Percentiles rank a stretch among this genome's conserved stretches.
Conservation (phyloP, 768 basidiomycete species). For the Mycena capillaripes region DNA sequence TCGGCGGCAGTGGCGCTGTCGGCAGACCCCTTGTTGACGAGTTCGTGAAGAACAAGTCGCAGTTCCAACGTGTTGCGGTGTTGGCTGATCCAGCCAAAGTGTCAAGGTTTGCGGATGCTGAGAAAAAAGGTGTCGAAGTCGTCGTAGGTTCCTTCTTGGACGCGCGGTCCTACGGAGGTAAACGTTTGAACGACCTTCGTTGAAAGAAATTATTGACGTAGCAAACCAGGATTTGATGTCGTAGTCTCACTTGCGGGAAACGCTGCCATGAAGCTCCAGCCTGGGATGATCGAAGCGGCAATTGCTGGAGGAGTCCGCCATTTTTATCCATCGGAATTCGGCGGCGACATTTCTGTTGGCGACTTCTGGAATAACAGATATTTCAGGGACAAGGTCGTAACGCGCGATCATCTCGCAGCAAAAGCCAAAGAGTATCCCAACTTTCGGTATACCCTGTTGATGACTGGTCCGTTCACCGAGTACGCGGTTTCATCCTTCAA, state of each 20-base stretch:
- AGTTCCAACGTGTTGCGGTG: slow-evolving; percentile 8
- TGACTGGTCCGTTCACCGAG: slow-evolving; percentile 12
- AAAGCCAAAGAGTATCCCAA: slow-evolving; percentile 2
- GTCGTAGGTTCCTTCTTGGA: slow-evolving; percentile 18
- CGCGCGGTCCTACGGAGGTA: not conserved
- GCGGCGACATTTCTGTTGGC: slow-evolving; percentile 10
- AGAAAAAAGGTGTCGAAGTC: slow-evolving; percentile 10
- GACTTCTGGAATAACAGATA: slow-evolving; percentile 15
- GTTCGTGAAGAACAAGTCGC: slow-evolving; percentile 2
- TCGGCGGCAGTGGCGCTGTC: slow-evolving; percentile 14
- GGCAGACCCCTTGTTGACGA: slow-evolving; percentile 19
- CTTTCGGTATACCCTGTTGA: slow-evolving; percentile 14
- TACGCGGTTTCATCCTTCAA: slow-evolving; percentile 13
- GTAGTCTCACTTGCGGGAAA: slow-evolving; percentile 17
- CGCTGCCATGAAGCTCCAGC: slow-evolving; percentile 18
- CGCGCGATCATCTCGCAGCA: slow-evolving; percentile 11
- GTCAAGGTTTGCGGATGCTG: slow-evolving; percentile 7
- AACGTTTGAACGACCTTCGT: not conserved
- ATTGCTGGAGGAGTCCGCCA: slow-evolving; percentile 15
- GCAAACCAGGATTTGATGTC: slow-evolving; percentile 11
- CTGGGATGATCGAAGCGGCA: slow-evolving; percentile 18
- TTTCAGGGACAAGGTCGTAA: slow-evolving; percentile 19
- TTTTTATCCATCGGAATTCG: slow-evolving; percentile 22
- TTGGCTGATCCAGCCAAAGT: slow-evolving; percentile 14
- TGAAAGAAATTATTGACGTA: not conserved